Evolutionary conservation across 1,139 yeast genomes (phyloP).

Genomic region (Nakaseomyces bracarensis): DNA sequence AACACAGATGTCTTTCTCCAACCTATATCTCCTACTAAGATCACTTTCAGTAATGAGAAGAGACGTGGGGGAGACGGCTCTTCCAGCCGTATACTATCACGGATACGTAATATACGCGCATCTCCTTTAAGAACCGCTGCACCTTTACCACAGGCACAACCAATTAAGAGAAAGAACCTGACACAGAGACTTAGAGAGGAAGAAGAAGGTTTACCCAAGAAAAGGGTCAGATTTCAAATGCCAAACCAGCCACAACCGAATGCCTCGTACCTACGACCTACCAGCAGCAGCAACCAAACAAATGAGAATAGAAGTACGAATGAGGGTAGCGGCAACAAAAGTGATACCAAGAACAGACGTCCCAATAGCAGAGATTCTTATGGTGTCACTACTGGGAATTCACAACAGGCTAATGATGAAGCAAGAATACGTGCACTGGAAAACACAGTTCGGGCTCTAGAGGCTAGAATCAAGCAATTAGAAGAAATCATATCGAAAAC

Average conservation of each 20-base stretch:
- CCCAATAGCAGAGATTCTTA: neutral
- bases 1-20: conserved; percentile 8
- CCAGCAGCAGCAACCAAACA: neutral
- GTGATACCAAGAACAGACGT: neutral
- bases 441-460: conserved; percentile 48
- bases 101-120: conserved; percentile 19
- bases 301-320: neutral
- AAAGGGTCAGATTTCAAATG: conserved; percentile 3
- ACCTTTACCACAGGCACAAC: neutral
- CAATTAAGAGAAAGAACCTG: conserved; percentile 3
- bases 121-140: conserved; percentile 16
- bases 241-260: conserved; percentile 5
- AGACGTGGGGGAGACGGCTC: conserved; percentile 26
- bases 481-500: conserved; percentile 68
- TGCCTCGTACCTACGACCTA: neutral
- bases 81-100: conserved; percentile 21
- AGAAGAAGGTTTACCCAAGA: neutral
- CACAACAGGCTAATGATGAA: too few relatives aligned
- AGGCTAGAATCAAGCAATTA: conserved; percentile 41
- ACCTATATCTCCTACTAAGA: conserved; percentile 21
- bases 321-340: neutral
- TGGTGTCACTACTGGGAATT: too few relatives aligned
- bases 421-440: neutral
- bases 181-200: neutral
- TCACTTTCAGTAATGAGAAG: conserved; percentile 16